Percentiles rank a stretch among this genome's conserved stretches.
These are phyloP conservation scores for Cornus suecica DNA, from an alignment of 148 eudicot genomes.

Conservation along the genomic window DNA sequence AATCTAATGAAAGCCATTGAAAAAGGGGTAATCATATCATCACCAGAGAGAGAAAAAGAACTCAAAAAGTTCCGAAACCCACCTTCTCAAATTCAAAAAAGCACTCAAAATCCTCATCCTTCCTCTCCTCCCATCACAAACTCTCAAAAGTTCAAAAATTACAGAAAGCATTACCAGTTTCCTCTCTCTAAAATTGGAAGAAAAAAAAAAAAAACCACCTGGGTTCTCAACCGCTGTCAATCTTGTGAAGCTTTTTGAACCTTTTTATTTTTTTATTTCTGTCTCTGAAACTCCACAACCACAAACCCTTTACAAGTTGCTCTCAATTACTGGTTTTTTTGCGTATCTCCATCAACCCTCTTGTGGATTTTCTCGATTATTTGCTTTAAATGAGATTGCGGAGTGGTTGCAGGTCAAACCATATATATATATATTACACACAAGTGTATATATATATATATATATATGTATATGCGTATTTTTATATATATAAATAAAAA, in stretches of 20 bases:
- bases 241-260: no score
- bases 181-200: not conserved
- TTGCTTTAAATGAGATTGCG: not conserved
- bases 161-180: not conserved
- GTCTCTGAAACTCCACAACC: not conserved
- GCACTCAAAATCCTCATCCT: conserved; percentile 16
- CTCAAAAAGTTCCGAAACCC: conserved; percentile 1
- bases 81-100: conserved; percentile 29
- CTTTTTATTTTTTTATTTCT: no score
- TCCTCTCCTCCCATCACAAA: conserved; percentile 22
- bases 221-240: conserved; percentile 20
- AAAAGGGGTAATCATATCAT: conserved; percentile 25
- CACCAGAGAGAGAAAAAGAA: conserved; percentile 4
- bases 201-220: conserved; percentile 10
- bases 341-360: not conserved
- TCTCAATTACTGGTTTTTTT: not conserved
- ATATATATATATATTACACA: no score
- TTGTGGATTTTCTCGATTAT: not conserved
- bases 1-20: conserved; percentile 22
- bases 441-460: no score
- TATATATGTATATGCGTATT: no score
- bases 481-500: no score
- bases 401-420: no score
- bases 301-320: not conserved
- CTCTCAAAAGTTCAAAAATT: conserved; percentile 14